Percentiles rank a stretch among this genome's conserved stretches.
These are phyloP conservation scores for Termitomyces sp. DNA, from an alignment of 768 basidiomycete species.

Conservation along the genomic window DNA sequence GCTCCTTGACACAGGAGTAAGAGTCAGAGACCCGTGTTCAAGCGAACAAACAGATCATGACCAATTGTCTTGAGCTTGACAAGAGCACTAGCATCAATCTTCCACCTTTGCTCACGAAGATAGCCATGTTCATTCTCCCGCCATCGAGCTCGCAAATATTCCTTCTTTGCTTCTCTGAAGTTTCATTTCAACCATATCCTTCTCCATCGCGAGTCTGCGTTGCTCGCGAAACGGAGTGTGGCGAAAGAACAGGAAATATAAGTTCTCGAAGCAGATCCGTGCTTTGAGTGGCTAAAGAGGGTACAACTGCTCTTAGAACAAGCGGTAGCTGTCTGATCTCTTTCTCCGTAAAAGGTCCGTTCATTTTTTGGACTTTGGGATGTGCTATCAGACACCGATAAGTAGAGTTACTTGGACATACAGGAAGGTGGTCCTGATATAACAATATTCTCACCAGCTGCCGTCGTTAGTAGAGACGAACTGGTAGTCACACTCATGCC, in stretches of 20 bases:
- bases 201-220: conserved; percentile 81
- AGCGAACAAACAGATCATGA: conserved; percentile 54
- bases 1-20: conserved; percentile 7
- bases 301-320: conserved; percentile 60
- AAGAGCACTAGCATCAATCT: conserved; percentile 83
- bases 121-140: conserved; percentile 85
- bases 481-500: conserved; percentile 19
- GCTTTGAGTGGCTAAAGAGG: conserved; percentile 87
- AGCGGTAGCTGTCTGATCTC: conserved; percentile 26
- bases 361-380: conserved; percentile 62
- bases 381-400: conserved; percentile 58
- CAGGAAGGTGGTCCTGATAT: conserved; percentile 45
- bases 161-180: conserved; percentile 65
- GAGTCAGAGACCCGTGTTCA: conserved; percentile 1
- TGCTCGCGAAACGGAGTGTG: conserved; percentile 84
- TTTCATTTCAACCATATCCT: conserved; percentile 72
- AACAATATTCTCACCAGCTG: conserved; percentile 64
- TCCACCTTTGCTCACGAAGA: conserved; percentile 75
- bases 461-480: conserved; percentile 51
- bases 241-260: conserved; percentile 81
- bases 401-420: conserved; percentile 54
- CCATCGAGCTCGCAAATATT: conserved; percentile 69
- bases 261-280: conserved; percentile 90
- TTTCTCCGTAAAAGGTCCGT: conserved; percentile 27
- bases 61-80: conserved; percentile 90